Evolutionary conservation across 73 alveolate species (phyloP).

Genomic region (Symbiodinium pilosum): DNA sequence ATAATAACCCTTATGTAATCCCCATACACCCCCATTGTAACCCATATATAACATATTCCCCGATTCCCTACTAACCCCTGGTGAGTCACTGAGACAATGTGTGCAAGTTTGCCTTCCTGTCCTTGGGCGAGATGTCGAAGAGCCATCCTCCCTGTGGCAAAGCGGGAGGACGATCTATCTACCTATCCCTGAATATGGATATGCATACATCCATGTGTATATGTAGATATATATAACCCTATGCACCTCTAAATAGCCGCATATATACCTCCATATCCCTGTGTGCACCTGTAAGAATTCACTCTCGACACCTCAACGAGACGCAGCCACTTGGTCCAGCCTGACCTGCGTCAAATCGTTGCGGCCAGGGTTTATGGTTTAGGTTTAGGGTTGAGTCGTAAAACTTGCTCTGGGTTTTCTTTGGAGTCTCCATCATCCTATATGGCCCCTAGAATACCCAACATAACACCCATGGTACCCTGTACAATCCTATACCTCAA

Average conservation of each 20-base stretch:
- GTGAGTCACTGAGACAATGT: background rate
- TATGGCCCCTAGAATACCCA: constrained; percentile 37
- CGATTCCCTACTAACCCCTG: too few species aligned
- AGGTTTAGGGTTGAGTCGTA: background rate
- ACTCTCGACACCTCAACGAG: constrained; percentile 22
- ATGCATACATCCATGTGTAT: too few species aligned
- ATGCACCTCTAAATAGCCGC: too few species aligned
- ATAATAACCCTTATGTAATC: too few species aligned
- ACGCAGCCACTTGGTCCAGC: constrained; percentile 89
- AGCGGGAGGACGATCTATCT: background rate
- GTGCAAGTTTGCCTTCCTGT: constrained; percentile 49
- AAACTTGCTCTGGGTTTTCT: background rate
- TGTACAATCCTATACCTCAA: too few species aligned
- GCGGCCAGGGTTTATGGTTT: background rate
- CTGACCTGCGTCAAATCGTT: background rate
- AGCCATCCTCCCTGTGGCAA: constrained; percentile 59
- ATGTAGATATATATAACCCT: too few species aligned
- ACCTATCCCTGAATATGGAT: background rate
- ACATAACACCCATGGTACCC: too few species aligned
- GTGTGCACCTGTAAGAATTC: too few species aligned
- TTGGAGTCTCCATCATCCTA: background rate
- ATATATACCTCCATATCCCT: too few species aligned
- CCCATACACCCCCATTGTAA: too few species aligned
- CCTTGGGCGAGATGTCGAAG: constrained; percentile 89
- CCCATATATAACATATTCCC: too few species aligned